Evolutionary conservation across 1,139 yeast species (phyloP).

Genomic region (Suhomyces kunorum): DNA sequence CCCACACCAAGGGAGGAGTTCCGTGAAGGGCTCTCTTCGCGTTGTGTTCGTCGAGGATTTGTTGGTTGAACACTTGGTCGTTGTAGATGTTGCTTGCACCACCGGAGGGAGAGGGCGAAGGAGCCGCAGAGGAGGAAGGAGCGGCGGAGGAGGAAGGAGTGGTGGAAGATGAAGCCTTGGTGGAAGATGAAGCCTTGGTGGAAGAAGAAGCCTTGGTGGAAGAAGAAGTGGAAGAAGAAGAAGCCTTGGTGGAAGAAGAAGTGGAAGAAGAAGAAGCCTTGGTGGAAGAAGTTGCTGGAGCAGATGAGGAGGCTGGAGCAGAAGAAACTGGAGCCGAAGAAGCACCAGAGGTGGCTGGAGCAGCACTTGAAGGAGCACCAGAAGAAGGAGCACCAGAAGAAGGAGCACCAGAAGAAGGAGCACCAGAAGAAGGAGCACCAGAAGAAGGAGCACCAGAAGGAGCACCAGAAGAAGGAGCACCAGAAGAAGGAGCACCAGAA

Average conservation of each 20-base stretch:
- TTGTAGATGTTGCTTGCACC: constrained; percentile 13
- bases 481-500: constrained; percentile 4
- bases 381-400: constrained; percentile 5
- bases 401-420: constrained; percentile 1
- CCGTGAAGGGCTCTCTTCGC: constrained; percentile 55
- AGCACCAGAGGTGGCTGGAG: constrained; percentile 5
- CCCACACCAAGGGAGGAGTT: constrained; percentile 51
- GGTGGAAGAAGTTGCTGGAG: constrained; percentile 9
- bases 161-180: constrained; percentile 3
- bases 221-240: neutral
- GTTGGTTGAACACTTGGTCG: constrained; percentile 17
- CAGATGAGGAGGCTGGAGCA: constrained; percentile 5
- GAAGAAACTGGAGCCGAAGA: constrained; percentile 16
- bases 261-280: neutral
- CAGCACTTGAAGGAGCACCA: constrained; percentile 1
- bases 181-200: neutral
- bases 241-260: neutral
- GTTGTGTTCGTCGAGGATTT: constrained; percentile 53
- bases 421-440: constrained; percentile 5
- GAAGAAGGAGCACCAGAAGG: constrained; percentile 16
- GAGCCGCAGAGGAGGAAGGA: constrained; percentile 10
- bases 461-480: constrained; percentile 5
- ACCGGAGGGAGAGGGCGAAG: constrained; percentile 12
- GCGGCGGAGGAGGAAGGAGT: constrained; percentile 3
- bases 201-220: constrained; percentile 2